Conservation (phyloP, 2,329 filamentous ascomycete species). For the Arthrobotrys sphaeroides region DNA sequence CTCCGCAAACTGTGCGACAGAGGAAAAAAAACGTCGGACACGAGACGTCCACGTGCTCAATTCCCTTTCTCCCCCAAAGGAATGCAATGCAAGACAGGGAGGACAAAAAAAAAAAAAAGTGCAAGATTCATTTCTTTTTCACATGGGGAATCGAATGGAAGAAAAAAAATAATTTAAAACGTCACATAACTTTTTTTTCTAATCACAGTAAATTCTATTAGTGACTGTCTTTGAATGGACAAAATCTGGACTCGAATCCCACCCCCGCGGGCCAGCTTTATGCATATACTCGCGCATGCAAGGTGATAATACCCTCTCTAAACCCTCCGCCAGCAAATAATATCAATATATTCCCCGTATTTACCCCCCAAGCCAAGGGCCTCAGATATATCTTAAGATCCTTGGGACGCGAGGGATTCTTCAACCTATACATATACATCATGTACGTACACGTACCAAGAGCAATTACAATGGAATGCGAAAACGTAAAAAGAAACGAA, state of each 20-base stretch:
- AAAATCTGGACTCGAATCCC: background rate
- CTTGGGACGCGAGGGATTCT: background rate
- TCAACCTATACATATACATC: background rate
- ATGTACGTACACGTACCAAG: no score
- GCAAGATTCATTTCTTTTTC: background rate
- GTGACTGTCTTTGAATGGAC: slow-evolving; percentile 9
- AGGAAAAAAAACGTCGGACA: slow-evolving; percentile 12
- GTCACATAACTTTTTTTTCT: no score
- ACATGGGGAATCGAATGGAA: background rate
- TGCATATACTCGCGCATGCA: slow-evolving; percentile 14
- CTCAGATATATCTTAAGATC: slow-evolving; percentile 6
- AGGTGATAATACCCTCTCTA: slow-evolving; percentile 8
- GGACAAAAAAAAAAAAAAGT: background rate
- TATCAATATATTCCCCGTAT: slow-evolving; percentile 6
- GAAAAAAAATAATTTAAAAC: background rate
- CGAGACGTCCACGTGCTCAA: slow-evolving; percentile 9
- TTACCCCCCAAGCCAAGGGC: slow-evolving; percentile 17
- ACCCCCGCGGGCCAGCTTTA: slow-evolving; percentile 1
- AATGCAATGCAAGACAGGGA: background rate
- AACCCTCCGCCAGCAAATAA: background rate
- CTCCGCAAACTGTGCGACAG: slow-evolving; percentile 4
- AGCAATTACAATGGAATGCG: no score
- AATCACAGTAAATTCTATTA: background rate
- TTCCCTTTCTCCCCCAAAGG: slow-evolving; percentile 5
- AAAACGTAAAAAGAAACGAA: background rate